Percentiles rank a stretch among this genome's conserved stretches.
These are phyloP conservation scores for Umbelopsis vinacea DNA, from an alignment of 192 early-diverging fungal genomes.

Conservation along the genomic window DNA sequence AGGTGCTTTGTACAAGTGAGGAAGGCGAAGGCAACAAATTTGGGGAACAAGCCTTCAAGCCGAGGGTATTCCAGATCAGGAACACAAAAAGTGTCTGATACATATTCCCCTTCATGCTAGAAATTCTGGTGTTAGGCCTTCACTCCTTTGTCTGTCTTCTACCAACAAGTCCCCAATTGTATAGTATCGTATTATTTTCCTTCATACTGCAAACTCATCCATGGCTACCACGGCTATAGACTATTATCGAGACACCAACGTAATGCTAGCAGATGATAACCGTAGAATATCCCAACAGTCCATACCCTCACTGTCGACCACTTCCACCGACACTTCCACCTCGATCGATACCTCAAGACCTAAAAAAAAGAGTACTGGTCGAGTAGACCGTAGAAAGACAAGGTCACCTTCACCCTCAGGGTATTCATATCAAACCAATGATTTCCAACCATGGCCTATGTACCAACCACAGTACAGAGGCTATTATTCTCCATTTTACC, in stretches of 20 bases:
- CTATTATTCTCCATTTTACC: neutral
- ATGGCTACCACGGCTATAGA: neutral
- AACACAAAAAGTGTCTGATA: conserved; percentile 15
- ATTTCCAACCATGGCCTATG: neutral
- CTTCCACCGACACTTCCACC: neutral
- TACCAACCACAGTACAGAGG: neutral
- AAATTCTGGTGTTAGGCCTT: too few relatives aligned
- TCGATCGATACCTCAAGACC: neutral
- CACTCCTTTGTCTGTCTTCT: conserved; percentile 1
- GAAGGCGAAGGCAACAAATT: neutral
- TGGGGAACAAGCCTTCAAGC: neutral
- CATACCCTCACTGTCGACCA: conserved; percentile 1
- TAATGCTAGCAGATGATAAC: neutral
- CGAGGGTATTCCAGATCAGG: conserved; percentile 16
- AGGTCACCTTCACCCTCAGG: neutral
- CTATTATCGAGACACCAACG: neutral
- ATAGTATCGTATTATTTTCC: neutral
- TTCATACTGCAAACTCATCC: neutral
- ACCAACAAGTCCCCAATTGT: neutral
- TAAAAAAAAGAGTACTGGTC: neutral
- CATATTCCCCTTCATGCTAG: conserved; percentile 17
- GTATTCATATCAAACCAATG: neutral
- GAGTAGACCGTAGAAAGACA: neutral
- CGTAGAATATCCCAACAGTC: conserved; percentile 15
- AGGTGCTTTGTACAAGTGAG: neutral